Evolutionary conservation across 2,329 filamentous ascomycete species (phyloP).

Genomic region (Penicillium rolfsii): DNA sequence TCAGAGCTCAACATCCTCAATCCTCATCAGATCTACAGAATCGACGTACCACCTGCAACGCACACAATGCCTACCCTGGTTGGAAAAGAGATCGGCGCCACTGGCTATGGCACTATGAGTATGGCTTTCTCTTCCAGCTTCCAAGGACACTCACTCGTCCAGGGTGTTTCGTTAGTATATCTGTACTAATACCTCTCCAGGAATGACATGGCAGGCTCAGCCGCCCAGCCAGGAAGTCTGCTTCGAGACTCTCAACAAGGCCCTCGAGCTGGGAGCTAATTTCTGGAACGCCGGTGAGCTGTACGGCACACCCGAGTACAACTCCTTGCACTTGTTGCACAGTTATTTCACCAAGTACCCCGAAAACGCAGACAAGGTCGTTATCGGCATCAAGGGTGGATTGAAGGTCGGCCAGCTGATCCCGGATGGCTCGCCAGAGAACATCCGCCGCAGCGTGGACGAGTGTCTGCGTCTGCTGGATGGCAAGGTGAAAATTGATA

Average conservation of each 20-base stretch:
- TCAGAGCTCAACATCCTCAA: not conserved
- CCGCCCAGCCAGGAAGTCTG: slow-evolving; percentile 36
- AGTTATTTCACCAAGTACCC: slow-evolving; percentile 67
- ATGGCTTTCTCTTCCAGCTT: slow-evolving; percentile 21
- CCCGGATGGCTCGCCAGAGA: slow-evolving; percentile 58
- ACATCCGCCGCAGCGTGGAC: slow-evolving; percentile 62
- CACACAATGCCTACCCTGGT: slow-evolving; percentile 36
- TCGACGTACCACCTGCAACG: not conserved
- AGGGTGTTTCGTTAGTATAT: not conserved
- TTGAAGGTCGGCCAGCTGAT: slow-evolving; percentile 39
- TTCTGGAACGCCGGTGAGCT: slow-evolving; percentile 68
- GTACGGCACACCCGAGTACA: slow-evolving; percentile 63
- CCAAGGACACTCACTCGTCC: not conserved
- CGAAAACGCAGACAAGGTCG: slow-evolving; percentile 64
- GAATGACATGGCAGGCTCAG: slow-evolving; percentile 41
- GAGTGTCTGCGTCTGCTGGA: slow-evolving; percentile 57
- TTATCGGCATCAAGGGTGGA: slow-evolving; percentile 66
- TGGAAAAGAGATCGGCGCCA: slow-evolving; percentile 49
- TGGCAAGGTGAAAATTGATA: slow-evolving; percentile 63
- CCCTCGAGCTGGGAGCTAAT: slow-evolving; percentile 52
- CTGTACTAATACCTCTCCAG: slow-evolving; percentile 23
- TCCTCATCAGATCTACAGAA: not conserved
- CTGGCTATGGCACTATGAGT: slow-evolving; percentile 62
- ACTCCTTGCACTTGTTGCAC: slow-evolving; percentile 63
- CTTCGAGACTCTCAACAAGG: slow-evolving; percentile 60